Evolutionary conservation across 2,329 filamentous ascomycete genomes (phyloP), one percentile per base, ranked within the genome.

Genomic region (Penicillium capsulatum): DNA sequence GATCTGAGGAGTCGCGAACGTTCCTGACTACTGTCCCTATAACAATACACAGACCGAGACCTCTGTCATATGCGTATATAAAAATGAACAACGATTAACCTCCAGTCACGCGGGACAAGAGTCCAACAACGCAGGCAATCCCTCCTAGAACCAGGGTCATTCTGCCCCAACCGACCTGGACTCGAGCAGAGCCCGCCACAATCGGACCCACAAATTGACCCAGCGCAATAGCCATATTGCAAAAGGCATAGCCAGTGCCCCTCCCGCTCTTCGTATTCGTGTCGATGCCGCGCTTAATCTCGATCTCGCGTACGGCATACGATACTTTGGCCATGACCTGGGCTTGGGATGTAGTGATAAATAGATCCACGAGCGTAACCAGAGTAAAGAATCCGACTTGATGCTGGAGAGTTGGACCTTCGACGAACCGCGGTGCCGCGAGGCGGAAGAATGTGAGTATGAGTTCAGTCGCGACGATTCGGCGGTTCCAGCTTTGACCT

Each of bases 321-420:
- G 38, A 38, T 3, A 38, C 38, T 20, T 45, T 34, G 5, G 34
- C 31, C 38, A 45, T 38, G 8, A 30, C 19, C 7, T 34, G 26
- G 3, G 42, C 42, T 11, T 45, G 34, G 7, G 19, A 27, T 10
- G 42, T 38, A 22, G 40, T 35, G 27, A 42, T 27, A 22, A 36
- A 42, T 14, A 43, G 5, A 7, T 31, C 30, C 10, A 40, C 15
- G 14, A 27, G 19, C 19, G 9, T 9, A 5, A 22, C 19, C 19
- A 22, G 9, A 5, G 19, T 9, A 22, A 22, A 5, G 19, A 22
- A 22, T 22, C 19, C 19, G 19, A 22, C 5, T 9, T 22, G 19
- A 22, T 22, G 19, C 19, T 36, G 15, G 10, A 15, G 13, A 22
- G 11, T 14, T 17, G 19, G 13, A 3, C 3, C 13, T 26, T 35